These are phyloP conservation scores for Tillandsia fasciculata DNA, from an alignment of 176 grass and related monocot species.

Conservation along the genomic window DNA sequence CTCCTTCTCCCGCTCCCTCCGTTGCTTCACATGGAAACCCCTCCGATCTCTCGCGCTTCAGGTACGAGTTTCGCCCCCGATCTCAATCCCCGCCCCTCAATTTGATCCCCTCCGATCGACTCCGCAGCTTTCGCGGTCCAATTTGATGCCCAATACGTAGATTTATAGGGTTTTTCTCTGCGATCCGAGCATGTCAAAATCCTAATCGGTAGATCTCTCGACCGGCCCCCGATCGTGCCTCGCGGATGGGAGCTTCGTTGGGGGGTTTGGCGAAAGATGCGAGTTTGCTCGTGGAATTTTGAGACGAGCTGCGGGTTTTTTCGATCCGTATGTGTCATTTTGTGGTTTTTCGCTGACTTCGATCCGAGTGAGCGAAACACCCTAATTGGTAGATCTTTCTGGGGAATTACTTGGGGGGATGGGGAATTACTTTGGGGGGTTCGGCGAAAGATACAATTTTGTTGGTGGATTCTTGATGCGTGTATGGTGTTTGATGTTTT, in stretches of 20 bases:
- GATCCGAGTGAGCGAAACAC: conserved; percentile 10
- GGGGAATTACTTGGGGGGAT: not conserved
- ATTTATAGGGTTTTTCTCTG: not conserved
- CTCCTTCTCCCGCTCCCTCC: not conserved
- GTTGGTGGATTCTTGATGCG: not conserved
- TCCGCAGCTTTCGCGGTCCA: not conserved
- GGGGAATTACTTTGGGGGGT: not conserved
- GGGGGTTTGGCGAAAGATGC: conserved; percentile 2
- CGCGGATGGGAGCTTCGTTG: not conserved
- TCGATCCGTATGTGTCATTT: not conserved
- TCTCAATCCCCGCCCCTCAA: not conserved
- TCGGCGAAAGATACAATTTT: conserved; percentile 16
- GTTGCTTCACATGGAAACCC: not conserved
- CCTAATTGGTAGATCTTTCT: conserved; percentile 2
- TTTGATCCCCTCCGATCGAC: not conserved
- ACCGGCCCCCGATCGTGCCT: not conserved
- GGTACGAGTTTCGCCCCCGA: not conserved
- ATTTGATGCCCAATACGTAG: not conserved
- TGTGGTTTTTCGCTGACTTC: not conserved
- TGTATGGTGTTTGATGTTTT: not conserved
- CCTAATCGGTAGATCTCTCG: not conserved
- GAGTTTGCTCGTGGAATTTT: conserved; percentile 12
- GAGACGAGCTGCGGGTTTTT: not conserved
- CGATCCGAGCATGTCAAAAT: not conserved
- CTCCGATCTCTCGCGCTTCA: not conserved